phyloP scores from a whole-genome alignment of 345 rosid genomes.

The Adansonia digitata region DNA sequence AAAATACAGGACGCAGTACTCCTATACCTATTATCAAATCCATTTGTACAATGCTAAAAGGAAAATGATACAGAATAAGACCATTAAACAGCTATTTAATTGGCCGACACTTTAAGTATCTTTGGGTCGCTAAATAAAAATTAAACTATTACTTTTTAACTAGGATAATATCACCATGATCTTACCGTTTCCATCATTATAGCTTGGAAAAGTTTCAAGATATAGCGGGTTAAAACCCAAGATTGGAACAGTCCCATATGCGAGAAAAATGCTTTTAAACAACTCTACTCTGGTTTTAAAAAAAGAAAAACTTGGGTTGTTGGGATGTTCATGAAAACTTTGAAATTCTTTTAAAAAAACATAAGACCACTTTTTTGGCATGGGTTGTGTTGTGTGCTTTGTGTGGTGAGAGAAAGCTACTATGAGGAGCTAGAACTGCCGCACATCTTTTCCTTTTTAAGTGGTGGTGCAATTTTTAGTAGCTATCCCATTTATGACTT shows the following conservation, averaged over 20 bases:
- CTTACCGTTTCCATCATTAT: not conserved
- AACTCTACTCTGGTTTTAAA: not conserved
- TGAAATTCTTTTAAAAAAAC: not conserved
- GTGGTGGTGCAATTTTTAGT: too few relatives aligned
- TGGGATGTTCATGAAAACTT: slow-evolving; percentile 6
- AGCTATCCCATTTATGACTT: not conserved
- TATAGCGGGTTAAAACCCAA: not conserved
- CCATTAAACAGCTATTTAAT: too few relatives aligned
- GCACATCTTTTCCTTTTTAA: too few relatives aligned
- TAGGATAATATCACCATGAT: too few relatives aligned
- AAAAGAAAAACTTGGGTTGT: too few relatives aligned
- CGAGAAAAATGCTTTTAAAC: not conserved
- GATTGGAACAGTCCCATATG: not conserved
- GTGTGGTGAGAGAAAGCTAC: slow-evolving; percentile 25
- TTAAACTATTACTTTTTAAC: too few relatives aligned
- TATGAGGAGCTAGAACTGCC: slow-evolving; percentile 1
- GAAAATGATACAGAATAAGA: too few relatives aligned
- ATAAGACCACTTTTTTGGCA: not conserved
- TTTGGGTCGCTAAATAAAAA: too few relatives aligned
- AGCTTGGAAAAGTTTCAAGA: slow-evolving; percentile 3
- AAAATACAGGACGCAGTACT: too few relatives aligned
- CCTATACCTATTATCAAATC: too few relatives aligned
- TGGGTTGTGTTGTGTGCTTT: not conserved
- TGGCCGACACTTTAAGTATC: too few relatives aligned
- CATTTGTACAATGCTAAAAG: too few relatives aligned